Conservation (phyloP, 2,329 filamentous ascomycete genomes). For the Aureobasidium sp. region DNA sequence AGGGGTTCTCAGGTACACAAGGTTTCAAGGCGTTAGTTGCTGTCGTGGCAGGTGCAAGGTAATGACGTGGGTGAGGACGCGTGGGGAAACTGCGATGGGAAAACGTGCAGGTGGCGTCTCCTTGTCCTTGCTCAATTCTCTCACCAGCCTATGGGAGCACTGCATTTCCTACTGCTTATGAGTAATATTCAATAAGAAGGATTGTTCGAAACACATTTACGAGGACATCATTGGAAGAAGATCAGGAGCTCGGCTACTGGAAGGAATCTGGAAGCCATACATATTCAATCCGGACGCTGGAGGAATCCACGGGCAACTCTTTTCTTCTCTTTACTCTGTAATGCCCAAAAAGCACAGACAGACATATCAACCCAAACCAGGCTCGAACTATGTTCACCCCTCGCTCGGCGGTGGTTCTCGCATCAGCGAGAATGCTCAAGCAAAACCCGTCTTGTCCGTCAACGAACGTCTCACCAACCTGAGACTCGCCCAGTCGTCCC, state of each 20-base stretch:
- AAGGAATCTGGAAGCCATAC: background rate
- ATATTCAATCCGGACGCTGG: background rate
- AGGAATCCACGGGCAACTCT: background rate
- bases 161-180: background rate
- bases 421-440: constrained; percentile 18
- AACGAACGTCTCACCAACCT: constrained; percentile 43
- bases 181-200: background rate
- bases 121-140: background rate
- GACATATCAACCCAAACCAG: constrained; percentile 35
- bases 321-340: background rate
- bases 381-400: constrained; percentile 31
- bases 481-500: constrained; percentile 37
- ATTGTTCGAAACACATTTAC: background rate
- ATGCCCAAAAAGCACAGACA: constrained; percentile 45
- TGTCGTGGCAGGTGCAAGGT: background rate
- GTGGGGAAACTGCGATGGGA: background rate
- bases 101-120: constrained; percentile 1
- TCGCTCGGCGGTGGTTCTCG: constrained; percentile 25
- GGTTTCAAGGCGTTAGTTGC: background rate
- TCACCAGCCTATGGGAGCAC: background rate
- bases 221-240: background rate
- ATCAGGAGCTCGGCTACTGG: background rate
- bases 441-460: constrained; percentile 29
- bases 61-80: background rate
- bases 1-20: background rate